Conservation (phyloP, 2,329 filamentous ascomycete genomes). For the Chaetomiaceae sp. region DNA sequence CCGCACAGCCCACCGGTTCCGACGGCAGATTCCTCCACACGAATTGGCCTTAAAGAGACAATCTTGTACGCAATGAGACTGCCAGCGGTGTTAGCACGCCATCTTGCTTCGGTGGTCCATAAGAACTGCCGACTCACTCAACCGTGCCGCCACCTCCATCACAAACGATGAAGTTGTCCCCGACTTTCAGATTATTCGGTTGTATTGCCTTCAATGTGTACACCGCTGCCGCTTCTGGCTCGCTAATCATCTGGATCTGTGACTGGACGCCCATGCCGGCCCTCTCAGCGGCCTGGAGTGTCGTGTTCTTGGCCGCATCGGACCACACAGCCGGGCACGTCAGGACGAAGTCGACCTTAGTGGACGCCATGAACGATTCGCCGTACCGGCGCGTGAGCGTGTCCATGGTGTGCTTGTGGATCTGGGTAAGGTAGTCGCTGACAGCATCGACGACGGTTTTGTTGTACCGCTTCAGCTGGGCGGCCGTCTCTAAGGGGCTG, state of each 20-base stretch:
- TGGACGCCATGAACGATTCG: constrained; percentile 70
- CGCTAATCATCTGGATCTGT: constrained; percentile 71
- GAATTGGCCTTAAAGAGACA: constrained; percentile 62
- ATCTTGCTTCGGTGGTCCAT: neutral
- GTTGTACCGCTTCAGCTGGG: constrained; percentile 65
- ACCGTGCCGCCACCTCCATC: constrained; percentile 60
- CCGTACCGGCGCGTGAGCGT: constrained; percentile 68
- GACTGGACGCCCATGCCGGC: constrained; percentile 69
- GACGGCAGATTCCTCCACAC: constrained; percentile 72
- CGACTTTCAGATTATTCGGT: constrained; percentile 64
- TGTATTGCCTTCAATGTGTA: constrained; percentile 76
- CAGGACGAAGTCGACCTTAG: constrained; percentile 70
- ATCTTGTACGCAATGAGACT: constrained; percentile 76
- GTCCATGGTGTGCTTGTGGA: constrained; percentile 73
- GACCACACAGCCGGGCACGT: constrained; percentile 82
- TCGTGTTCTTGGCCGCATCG: constrained; percentile 79
- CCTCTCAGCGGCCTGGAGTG: constrained; percentile 67
- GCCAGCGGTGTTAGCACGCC: constrained; percentile 13
- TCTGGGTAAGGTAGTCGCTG: constrained; percentile 70
- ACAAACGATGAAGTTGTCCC: constrained; percentile 59
- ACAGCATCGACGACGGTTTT: constrained; percentile 76
- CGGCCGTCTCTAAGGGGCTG: constrained; percentile 68
- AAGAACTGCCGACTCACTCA: constrained; percentile 45
- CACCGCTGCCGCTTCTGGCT: constrained; percentile 73
- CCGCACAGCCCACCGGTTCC: constrained; percentile 73